Conservation (phyloP, 371 early-diverging fungal genomes). For the Mortierella sp. region DNA sequence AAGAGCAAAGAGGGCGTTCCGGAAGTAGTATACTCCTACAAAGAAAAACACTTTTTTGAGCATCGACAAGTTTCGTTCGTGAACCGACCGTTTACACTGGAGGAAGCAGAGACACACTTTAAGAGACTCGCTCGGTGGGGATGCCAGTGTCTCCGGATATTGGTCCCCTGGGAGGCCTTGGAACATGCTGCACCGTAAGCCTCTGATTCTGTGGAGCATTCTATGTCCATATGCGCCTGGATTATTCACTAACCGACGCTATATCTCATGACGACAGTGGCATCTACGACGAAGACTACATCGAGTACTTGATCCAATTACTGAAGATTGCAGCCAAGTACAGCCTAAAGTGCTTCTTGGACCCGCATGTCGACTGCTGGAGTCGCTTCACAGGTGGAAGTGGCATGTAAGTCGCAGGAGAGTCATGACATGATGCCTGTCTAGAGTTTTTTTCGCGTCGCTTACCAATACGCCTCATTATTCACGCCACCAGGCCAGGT, state of each 20-base stretch:
- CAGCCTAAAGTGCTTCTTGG: slow-evolving; percentile 82
- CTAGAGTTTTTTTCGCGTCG: neutral
- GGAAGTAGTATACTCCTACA: slow-evolving; percentile 36
- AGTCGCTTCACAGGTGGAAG: slow-evolving; percentile 73
- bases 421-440: neutral
- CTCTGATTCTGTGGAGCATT: neutral
- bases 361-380: slow-evolving; percentile 77
- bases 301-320: slow-evolving; percentile 73
- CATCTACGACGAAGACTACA: slow-evolving; percentile 83
- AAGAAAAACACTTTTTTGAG: slow-evolving; percentile 67
- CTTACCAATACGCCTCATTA: neutral
- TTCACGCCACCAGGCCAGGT: slow-evolving; percentile 31
- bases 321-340: slow-evolving; percentile 71
- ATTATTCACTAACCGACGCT: too few relatives aligned
- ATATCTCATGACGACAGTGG: slow-evolving; percentile 62
- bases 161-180: slow-evolving; percentile 88
- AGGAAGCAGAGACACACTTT: slow-evolving; percentile 82
- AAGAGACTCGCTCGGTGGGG: slow-evolving; percentile 81
- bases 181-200: slow-evolving; percentile 76
- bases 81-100: slow-evolving; percentile 80
- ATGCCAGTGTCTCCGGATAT: slow-evolving; percentile 74
- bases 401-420: slow-evolving; percentile 50
- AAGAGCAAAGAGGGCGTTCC: slow-evolving; percentile 25
- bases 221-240: too few relatives aligned
- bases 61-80: slow-evolving; percentile 74